These are phyloP conservation scores for Epithele typhae DNA, from an alignment of 768 basidiomycete species.

Conservation along the genomic window DNA sequence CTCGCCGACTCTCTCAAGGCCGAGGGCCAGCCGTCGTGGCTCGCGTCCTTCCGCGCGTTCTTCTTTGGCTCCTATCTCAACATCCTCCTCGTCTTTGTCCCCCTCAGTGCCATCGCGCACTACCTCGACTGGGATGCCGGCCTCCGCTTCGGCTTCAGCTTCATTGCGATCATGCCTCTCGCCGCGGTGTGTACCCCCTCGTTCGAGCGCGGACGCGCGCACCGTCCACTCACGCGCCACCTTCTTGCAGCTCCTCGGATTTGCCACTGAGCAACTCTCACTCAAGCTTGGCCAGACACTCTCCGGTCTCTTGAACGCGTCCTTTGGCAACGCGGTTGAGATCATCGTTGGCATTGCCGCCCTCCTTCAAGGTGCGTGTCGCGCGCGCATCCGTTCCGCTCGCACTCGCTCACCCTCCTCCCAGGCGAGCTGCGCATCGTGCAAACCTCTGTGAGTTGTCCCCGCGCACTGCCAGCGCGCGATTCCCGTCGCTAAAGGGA, in stretches of 20 bases:
- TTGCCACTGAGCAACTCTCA: conserved; percentile 79
- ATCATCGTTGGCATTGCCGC: conserved; percentile 89
- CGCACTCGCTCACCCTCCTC: background rate
- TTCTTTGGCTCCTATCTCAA: conserved; percentile 69
- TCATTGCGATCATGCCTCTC: conserved; percentile 81
- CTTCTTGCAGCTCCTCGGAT: conserved; percentile 59
- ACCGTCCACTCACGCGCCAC: background rate
- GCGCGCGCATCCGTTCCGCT: background rate
- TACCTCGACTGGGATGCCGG: conserved; percentile 71
- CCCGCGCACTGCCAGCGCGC: background rate
- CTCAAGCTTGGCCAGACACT: conserved; percentile 77
- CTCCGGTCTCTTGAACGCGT: conserved; percentile 83
- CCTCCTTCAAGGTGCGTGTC: conserved; percentile 57
- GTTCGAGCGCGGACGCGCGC: no score
- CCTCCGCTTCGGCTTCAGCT: conserved; percentile 69
- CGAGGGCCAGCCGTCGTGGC: conserved; percentile 64
- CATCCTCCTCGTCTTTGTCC: conserved; percentile 74
- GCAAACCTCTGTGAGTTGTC: conserved; percentile 70
- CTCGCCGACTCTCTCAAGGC: conserved; percentile 41
- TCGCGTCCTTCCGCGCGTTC: conserved; percentile 53
- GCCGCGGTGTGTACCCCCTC: conserved; percentile 56
- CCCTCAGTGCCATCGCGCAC: conserved; percentile 64
- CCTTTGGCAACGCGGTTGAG: conserved; percentile 82
- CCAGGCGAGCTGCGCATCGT: conserved; percentile 81
- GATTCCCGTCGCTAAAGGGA: background rate